These are phyloP conservation scores for Colletotrichum sublineola DNA, from an alignment of 2,329 filamentous ascomycete genomes.

Conservation along the genomic window DNA sequence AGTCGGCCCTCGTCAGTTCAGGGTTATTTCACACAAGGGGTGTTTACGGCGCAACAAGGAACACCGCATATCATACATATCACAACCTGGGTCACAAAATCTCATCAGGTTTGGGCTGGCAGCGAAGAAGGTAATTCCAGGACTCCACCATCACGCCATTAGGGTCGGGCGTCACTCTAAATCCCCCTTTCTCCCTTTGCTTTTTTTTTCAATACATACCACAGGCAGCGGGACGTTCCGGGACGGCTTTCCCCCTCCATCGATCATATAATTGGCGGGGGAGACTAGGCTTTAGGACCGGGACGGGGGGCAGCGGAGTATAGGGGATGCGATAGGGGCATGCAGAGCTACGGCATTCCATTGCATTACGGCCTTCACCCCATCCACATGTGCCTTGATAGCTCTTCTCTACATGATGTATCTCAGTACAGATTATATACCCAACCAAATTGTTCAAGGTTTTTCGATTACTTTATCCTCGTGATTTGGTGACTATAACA, in stretches of 20 bases:
- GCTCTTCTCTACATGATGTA: background rate
- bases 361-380: background rate
- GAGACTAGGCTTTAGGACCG: background rate
- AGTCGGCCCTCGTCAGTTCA: background rate
- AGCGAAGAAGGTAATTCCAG: background rate
- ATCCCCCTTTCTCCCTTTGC: conserved; percentile 30
- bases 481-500: background rate
- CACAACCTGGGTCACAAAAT: too few relatives aligned
- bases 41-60: conserved; percentile 18
- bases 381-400: background rate
- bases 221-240: background rate
- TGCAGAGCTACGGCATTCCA: conserved; percentile 13
- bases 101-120: background rate
- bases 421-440: conserved; percentile 29
- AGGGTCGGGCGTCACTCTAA: conserved; percentile 29
- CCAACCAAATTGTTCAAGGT: conserved; percentile 12
- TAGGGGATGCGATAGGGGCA: conserved; percentile 7
- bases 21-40: conserved; percentile 1
- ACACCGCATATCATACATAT: background rate
- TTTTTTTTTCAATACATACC: background rate
- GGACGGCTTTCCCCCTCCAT: background rate
- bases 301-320: background rate
- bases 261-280: conserved; percentile 27
- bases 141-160: conserved; percentile 24
- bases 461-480: background rate